Base-by-base conservation (phyloP, 345 rosid genomes). In the Bretschneidera sinensis region DNA sequence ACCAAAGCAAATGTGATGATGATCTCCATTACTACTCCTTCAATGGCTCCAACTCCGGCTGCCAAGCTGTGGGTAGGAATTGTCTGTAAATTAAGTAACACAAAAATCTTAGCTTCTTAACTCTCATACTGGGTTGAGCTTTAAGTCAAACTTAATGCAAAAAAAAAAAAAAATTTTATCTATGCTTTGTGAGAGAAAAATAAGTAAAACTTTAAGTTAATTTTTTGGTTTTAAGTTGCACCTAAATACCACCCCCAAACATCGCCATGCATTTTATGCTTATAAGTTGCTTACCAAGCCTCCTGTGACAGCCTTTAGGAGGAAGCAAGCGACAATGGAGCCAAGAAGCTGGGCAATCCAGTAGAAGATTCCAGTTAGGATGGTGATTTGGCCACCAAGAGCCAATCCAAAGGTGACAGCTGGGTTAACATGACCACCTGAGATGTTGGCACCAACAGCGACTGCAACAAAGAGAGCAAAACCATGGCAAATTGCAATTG, bases 371-470 rank as follows among this genome's bases (percentile, higher is more conserved):
- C 95, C 87, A 13, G 95, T 86, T 69, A 92, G 86, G 73, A 92
- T 45, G 66, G 96, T 86, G 80, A 92, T 89, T 43, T 88, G 92
- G 54, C 98, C 98, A 51, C 96, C 95, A 9, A 92, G 81, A 64
- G 96, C 96, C 72, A 92, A 74, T 8, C 98, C 96, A 28, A 86
- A 82, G 53, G 98, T 92, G 62, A 92, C 96, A 10, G 96, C 96
- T 5, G 98, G 98, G 80, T 92, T 89, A 23, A 92, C 98, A 60
- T 92, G 98, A 21, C 98, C 96, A 31, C 96, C 96, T 11, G 96
- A 89, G 79, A 89, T 89, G 79, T 92, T 92, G 51, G 98, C 96
- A 14, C 88, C 92, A 0, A 92, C 71, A 9, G 98, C 61, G 0
- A 89, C 96, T 0, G 95, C 92, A n/a, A 92, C 98, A 59, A 92